Base-by-base conservation (phyloP, 257 asterid genomes). In the Ilex aquifolium region DNA sequence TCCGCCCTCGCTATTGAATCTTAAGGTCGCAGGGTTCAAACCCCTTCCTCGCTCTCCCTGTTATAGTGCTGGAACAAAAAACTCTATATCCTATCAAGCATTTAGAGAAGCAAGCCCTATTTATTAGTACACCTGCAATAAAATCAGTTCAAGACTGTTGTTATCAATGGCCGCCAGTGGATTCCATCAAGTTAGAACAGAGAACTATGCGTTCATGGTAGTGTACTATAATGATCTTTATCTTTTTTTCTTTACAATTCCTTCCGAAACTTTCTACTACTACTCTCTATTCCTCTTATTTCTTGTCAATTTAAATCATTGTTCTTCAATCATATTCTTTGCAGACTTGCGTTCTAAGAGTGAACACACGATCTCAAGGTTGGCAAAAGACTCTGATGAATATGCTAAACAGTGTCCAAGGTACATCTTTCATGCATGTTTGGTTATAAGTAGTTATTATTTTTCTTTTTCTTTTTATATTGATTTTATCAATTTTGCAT, bases 271-370 rank as follows among this genome's bases (percentile, higher is more conserved):
- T 3, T 46, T 46, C 31, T 13, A 32, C 51, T 39, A 1, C 13
- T 31, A 4, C 14, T 30, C 0, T 49, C 32, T 10, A 56, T 49
- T 7, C 56, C 21, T 29, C 39, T 16, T 21, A 36, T 16, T 31
- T 46, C 27, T 21, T 21, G 27, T 21, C 27, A 21, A 12, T 13
- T 13, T 61, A 8, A 36, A 4, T 36, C 42, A 36, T 36, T 36
- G 42, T 36, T 4, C 42, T 46, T 4, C 27, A 21, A 21, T 10
- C 10, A 12, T 14, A 2, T 10, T 46, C 32, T 31, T 11, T 62
- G 39, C 69, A 57, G 69, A 57, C 69, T 4, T 62, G 64, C 63
- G 13, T 69, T 49, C 13, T 69, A 21, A 69, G 60, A 44, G 69
- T 69, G n/a, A 3, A 69, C n/a, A 59, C 60, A 12, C 48, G 30